Base-by-base conservation (phyloP, 2,329 filamentous ascomycete genomes). In the Aureobasidium mangrovei region DNA sequence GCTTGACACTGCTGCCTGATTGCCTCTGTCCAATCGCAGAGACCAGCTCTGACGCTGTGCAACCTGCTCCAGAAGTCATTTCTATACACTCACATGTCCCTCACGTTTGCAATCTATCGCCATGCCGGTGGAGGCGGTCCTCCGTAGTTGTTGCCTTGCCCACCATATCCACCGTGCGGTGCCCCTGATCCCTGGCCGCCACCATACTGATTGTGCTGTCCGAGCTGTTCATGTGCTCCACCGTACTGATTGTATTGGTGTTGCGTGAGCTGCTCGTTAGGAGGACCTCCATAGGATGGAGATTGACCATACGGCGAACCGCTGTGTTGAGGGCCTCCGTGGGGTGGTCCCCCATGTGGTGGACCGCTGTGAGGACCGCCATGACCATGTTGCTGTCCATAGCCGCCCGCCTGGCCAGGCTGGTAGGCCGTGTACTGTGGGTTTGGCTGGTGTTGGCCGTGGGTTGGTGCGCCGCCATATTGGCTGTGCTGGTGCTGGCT, bases 71-170 rank as follows among this genome's bases (percentile, higher is more conserved):
- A 40, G 31, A 2, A 40, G 8, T 27, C 42, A 38, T 33, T 40
- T 38, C 7, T 12, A 18, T 31, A 31, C 49, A 9, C n/a, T 51
- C 47, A 35, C 47, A 51, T 51, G 38, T 33, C 31, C 18, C 2
- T 35, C 24, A 18, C 27, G 9, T 7, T n/a, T 2, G 10, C 36
- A 54, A 29, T 38, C 44, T 54, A 64, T 60, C 60, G 60, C 63
- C 65, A 67, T 24, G 60, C 59, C 18, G 64, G 61, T 38, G 59
- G 60, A 5, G 63, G 60, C 7, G 60, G 61, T 8, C 54, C 56
- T 40, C 58, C 57, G 48, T 61, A 60, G 36, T 48, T 47, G 44
- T 40, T 43, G 12, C 55, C 38, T 33, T 59, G 56, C 31, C 58
- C 56, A 38, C 44, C 55, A 28, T 55, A 54, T 3, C 56, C 53